Base-by-base conservation (phyloP, 2,329 filamentous ascomycete species). In the Botrytis pseudocinerea region DNA sequence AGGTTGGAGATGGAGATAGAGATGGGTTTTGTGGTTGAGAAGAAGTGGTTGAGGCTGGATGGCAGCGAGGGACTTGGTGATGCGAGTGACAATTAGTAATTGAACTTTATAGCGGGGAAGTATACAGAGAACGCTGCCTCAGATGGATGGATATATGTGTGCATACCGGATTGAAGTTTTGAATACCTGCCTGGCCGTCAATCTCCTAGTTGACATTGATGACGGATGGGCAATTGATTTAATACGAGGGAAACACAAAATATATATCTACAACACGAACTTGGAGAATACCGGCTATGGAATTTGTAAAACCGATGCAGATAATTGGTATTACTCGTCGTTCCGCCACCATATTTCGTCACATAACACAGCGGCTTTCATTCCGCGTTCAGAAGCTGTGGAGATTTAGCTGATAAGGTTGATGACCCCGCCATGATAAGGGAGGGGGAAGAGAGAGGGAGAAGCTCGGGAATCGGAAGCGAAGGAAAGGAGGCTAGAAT, bases 1-100 rank as follows among this genome's bases (percentile, higher is more conserved):
- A 22, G 38, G 20, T 38, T 40, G 48, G 48, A 40, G 32, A 46
- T 76, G 62, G n/a, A 54, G 32, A 46, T 76, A 60, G n/a, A 54
- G 46, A 42, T 76, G 62, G 44, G 12, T 61, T 54, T 73, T 75
- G 74, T 72, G 35, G 59, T 57, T 57, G 71, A 46, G 60, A 74
- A 42, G 25, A 38, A 65, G n/a, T 66, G 60, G 35, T 22, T 60
- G 22, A 42, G 32, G 40, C 51, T 69, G 20, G 57, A 54, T 38
- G 57, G 25, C 28, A 44, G 22, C 20, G 51, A 59, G 40, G 62
- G 48, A 28, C 69, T 57, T 68, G 42, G n/a, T 38, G 28, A 73
- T 51, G 18, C 32, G 28, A 44, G 25, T 4, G 28, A 28, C 51
- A 35, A 25, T 68, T 66, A 72, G 51, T 46, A 57, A 51, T 5